Evolutionary conservation across 148 eudicot genomes (phyloP).

Genomic region (Rhododendron griersonianum): DNA sequence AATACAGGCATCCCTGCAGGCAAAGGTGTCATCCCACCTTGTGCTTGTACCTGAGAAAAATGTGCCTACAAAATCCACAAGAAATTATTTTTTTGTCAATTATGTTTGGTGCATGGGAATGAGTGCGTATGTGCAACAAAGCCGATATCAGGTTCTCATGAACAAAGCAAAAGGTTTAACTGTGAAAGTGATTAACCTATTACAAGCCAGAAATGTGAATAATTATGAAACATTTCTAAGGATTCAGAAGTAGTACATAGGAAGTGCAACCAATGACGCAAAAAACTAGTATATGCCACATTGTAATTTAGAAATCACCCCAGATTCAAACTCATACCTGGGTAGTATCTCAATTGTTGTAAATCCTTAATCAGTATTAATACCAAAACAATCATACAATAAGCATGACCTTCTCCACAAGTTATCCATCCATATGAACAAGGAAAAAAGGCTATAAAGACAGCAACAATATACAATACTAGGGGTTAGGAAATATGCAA

Average conservation of each 20-base stretch:
- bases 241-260: not conserved
- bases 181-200: not conserved
- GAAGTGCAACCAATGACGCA: not conserved
- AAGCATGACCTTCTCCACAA: not conserved
- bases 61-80: constrained; percentile 33
- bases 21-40: constrained; percentile 29
- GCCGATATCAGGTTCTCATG: not conserved
- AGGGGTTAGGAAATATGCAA: not conserved
- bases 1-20: constrained; percentile 38
- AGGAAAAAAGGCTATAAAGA: not conserved
- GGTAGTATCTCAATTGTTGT: not conserved
- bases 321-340: not conserved
- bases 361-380: not conserved
- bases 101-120: not conserved
- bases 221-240: not conserved
- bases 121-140: not conserved
- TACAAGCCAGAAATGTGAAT: not conserved
- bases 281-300: not conserved
- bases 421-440: not conserved
- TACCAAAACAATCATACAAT: not conserved
- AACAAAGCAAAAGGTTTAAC: not conserved
- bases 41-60: constrained; percentile 40
- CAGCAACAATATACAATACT: not conserved
- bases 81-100: not conserved
- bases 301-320: not conserved